Conservation (phyloP, 2,329 filamentous ascomycete genomes). For the Nemania bipapillata region DNA sequence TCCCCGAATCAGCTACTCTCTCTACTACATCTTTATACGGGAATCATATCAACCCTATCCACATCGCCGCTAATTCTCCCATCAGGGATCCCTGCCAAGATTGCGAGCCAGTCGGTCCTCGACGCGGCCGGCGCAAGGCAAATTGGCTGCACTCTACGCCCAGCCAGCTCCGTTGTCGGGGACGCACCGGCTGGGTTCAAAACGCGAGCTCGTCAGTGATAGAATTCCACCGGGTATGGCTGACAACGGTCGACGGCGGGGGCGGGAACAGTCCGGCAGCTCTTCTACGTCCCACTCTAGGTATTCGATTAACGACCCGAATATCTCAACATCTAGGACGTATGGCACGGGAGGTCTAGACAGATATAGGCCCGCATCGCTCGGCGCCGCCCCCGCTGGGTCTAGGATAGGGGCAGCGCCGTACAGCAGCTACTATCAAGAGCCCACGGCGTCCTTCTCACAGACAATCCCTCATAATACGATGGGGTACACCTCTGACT, state of each 20-base stretch:
- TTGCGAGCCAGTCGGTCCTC: slow-evolving; percentile 46
- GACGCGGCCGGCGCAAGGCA: slow-evolving; percentile 57
- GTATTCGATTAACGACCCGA: slow-evolving; percentile 63
- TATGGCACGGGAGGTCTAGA: slow-evolving; percentile 62
- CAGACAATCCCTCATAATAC: slow-evolving; percentile 66
- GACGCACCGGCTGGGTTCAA: slow-evolving; percentile 71
- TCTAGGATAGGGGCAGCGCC: slow-evolving; percentile 64
- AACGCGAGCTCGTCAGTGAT: slow-evolving; percentile 65
- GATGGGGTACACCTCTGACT: slow-evolving; percentile 69
- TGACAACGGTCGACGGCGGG: slow-evolving; percentile 76
- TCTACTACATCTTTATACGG: slow-evolving; percentile 19
- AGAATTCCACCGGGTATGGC: slow-evolving; percentile 76
- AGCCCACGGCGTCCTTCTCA: slow-evolving; percentile 63
- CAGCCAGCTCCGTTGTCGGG: slow-evolving; percentile 72
- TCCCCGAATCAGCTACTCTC: slow-evolving; percentile 37
- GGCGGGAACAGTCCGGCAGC: slow-evolving; percentile 77
- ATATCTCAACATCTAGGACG: slow-evolving; percentile 60
- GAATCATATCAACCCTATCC: slow-evolving; percentile 27
- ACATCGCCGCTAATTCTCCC: slow-evolving; percentile 27
- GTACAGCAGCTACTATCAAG: slow-evolving; percentile 70
- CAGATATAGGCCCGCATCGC: slow-evolving; percentile 61
- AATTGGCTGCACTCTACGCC: slow-evolving; percentile 72
- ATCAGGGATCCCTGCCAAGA: slow-evolving; percentile 32
- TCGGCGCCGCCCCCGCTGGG: slow-evolving; percentile 62
- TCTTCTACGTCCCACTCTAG: slow-evolving; percentile 64